Percentiles rank a stretch among this genome's conserved stretches.
These are phyloP conservation scores for Rhizophagus sp. DNA, from an alignment of 192 early-diverging fungal genomes.

Conservation along the genomic window DNA sequence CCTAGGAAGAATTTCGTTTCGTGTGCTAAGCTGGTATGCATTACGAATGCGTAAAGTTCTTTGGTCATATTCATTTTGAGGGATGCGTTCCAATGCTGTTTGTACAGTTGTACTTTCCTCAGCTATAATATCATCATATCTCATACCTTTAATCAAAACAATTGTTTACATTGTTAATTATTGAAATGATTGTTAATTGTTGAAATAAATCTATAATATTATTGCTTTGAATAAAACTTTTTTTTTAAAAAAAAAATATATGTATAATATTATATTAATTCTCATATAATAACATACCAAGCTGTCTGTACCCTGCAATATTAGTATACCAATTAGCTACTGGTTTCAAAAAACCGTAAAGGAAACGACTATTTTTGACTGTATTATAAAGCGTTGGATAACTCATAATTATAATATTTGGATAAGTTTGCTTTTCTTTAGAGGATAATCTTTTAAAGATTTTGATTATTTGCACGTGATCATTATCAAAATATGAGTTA, in stretches of 20 bases:
- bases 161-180: neutral
- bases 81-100: constrained; percentile 77
- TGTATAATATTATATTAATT: neutral
- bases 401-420: too few relatives aligned
- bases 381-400: constrained; percentile 51
- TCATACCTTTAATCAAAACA: constrained; percentile 60
- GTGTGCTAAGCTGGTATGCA: constrained; percentile 74
- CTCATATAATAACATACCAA: constrained; percentile 54
- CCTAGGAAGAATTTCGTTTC: constrained; percentile 61
- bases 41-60: constrained; percentile 79
- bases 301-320: constrained; percentile 65
- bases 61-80: constrained; percentile 62
- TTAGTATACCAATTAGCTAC: constrained; percentile 52
- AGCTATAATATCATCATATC: constrained; percentile 85
- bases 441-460: too few relatives aligned
- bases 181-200: too few relatives aligned
- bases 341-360: constrained; percentile 48
- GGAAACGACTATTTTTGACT: constrained; percentile 57
- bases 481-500: too few relatives aligned
- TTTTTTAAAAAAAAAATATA: too few relatives aligned
- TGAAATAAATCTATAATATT: too few relatives aligned
- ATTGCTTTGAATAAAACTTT: too few relatives aligned
- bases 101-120: constrained; percentile 82
- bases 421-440: too few relatives aligned
- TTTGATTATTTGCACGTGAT: too few relatives aligned